phyloP scores from a whole-genome alignment of 306 rosid genomes.

The Elaeagnus macrophylla region DNA sequence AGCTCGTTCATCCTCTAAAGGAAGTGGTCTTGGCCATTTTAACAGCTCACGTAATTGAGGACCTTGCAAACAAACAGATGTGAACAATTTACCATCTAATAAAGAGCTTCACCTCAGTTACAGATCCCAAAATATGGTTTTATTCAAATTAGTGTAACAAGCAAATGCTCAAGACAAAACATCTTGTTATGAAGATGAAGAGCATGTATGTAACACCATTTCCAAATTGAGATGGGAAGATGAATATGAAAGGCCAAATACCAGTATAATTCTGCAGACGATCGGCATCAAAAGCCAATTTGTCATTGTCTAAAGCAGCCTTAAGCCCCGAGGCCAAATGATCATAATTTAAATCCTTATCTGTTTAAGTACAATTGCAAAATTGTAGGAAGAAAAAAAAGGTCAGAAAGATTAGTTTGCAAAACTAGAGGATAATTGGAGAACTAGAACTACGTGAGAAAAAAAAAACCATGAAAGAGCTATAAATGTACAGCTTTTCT shows the following conservation, averaged over 20 bases:
- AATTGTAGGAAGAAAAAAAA: background rate
- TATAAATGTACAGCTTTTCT: background rate
- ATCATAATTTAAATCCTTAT: conserved; percentile 74
- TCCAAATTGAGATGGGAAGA: conserved; percentile 9
- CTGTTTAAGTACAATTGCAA: conserved; percentile 25
- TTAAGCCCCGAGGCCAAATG: conserved; percentile 76
- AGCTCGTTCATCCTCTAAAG: conserved; percentile 91
- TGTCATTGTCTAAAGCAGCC: conserved; percentile 62
- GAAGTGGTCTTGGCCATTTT: conserved; percentile 91
- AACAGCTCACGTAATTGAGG: conserved; percentile 66
- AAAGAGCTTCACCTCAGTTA: conserved; percentile 6
- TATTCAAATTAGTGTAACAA: background rate
- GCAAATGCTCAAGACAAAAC: background rate
- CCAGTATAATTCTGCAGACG: conserved; percentile 86
- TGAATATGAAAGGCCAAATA: conserved; percentile 21
- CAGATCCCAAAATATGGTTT: conserved; percentile 1
- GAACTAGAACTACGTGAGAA: background rate
- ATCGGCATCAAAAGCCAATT: conserved; percentile 78
- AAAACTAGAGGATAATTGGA: too few species aligned
- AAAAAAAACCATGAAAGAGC: background rate
- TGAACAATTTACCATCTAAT: conserved; percentile 7
- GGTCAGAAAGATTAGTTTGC: background rate
- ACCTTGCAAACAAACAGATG: conserved; percentile 39
- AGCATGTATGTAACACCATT: background rate
- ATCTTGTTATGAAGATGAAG: background rate